Conservation (phyloP, 2,329 filamentous ascomycete species). For the Ophiostoma angusticollis region DNA sequence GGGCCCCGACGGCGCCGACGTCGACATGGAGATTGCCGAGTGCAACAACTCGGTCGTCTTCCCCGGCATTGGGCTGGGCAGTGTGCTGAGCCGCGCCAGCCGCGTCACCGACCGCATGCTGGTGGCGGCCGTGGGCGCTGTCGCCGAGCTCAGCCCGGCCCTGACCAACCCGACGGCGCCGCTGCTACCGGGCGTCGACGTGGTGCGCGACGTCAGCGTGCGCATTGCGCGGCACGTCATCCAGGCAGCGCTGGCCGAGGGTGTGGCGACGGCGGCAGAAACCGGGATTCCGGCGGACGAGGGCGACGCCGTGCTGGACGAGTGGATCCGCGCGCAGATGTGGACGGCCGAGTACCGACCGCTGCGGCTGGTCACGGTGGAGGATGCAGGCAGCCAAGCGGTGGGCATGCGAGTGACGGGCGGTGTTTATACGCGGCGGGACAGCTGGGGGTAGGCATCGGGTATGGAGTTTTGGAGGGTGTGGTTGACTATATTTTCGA, state of each 20-base stretch:
- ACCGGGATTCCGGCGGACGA: conserved; percentile 46
- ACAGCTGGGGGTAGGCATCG: too few relatives aligned
- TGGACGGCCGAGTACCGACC: conserved; percentile 60
- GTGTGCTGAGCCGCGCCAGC: conserved; percentile 54
- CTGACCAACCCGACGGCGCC: conserved; percentile 49
- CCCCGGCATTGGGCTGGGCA: conserved; percentile 72
- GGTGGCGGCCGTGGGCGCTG: conserved; percentile 62
- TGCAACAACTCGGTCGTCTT: conserved; percentile 85
- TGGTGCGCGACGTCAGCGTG: conserved; percentile 64
- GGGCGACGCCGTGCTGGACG: conserved; percentile 43
- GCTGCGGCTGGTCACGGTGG: conserved; percentile 41
- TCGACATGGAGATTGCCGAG: conserved; percentile 48
- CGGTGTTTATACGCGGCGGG: conserved; percentile 5
- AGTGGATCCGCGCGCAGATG: conserved; percentile 70
- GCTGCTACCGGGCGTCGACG: conserved; percentile 61
- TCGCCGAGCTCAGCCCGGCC: conserved; percentile 60
- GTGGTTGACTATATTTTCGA: not conserved
- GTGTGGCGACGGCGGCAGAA: conserved; percentile 50
- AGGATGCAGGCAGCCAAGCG: conserved; percentile 42
- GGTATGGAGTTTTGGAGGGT: too few relatives aligned
- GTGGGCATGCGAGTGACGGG: conserved; percentile 27
- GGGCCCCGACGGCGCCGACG: conserved; percentile 31
- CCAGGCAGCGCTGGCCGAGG: conserved; percentile 55
- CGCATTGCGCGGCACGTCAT: conserved; percentile 67
- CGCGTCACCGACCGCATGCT: conserved; percentile 67